Percentiles rank a stretch among this genome's conserved stretches.
These are phyloP conservation scores for Russula dissimulans DNA, from an alignment of 768 basidiomycete species.

Conservation along the genomic window DNA sequence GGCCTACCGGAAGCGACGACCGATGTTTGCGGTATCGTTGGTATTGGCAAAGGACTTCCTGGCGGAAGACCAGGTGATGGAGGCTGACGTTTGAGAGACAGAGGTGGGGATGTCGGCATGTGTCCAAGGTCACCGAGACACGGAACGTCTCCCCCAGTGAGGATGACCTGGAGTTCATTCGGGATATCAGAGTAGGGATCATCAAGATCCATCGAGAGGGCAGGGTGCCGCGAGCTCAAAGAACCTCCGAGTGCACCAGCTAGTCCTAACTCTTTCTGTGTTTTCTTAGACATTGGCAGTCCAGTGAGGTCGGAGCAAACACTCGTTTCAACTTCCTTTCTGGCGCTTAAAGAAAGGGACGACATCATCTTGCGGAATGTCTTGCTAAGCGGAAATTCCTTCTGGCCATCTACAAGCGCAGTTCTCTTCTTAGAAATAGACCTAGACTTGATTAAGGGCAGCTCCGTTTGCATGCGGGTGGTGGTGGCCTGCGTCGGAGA, in stretches of 20 bases:
- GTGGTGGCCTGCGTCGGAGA: not conserved
- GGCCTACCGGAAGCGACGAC: constrained; percentile 25
- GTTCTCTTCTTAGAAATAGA: constrained; percentile 2
- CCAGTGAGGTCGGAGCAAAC: constrained; percentile 8
- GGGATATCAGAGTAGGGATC: constrained; percentile 79
- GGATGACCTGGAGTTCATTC: constrained; percentile 58
- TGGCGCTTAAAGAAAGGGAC: constrained; percentile 11
- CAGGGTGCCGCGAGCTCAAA: constrained; percentile 37
- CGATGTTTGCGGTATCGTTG: constrained; percentile 1
- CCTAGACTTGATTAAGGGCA: not conserved
- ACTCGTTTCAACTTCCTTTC: not conserved
- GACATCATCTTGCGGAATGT: constrained; percentile 17
- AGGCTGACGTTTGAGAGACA: constrained; percentile 8
- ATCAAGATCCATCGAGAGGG: constrained; percentile 38
- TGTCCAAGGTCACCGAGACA: constrained; percentile 28
- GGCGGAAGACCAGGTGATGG: constrained; percentile 39
- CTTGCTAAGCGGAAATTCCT: not conserved
- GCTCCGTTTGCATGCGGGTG: not conserved
- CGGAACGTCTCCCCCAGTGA: constrained; percentile 35
- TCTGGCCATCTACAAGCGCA: not conserved
- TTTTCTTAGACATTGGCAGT: constrained; percentile 39
- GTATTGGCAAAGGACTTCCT: constrained; percentile 30
- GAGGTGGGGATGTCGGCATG: constrained; percentile 28
- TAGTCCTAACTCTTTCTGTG: constrained; percentile 50
- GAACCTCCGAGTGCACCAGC: constrained; percentile 61